Evolutionary conservation across 192 early-diverging fungal genomes (phyloP), one percentile per base, ranked within the genome.

Genomic region (Coemansia sp.): DNA sequence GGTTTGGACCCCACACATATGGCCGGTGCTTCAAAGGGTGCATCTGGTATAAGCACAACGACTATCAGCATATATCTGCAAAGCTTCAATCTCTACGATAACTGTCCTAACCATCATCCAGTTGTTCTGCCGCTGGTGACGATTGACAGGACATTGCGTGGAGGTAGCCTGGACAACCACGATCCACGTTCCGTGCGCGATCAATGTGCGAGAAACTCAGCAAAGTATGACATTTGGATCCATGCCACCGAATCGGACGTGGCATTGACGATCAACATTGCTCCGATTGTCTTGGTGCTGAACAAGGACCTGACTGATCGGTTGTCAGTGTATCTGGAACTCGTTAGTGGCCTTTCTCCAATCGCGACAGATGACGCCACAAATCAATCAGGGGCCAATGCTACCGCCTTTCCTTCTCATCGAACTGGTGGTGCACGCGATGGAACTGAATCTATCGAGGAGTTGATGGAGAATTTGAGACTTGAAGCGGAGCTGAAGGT

Each of bases 231-330:
- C 32, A 57, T 80, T 10, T 80, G 78, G 78, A 28, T 74, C 19
- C 54, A 64, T 30, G 49, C 68, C 0, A 59, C 68, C 4, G 58
- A 65, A 22, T 56, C 68, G 0, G 72, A 74, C 28, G 27, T 26
- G 28, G 72, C 60, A 12, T 49, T 80, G 44, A 71, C 72, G 0
- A 56, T 80, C 27, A 71, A 80, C 16, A 58, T 80, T 49, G 78
- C 68, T 7, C 78, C 78, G 10, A 57, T 80, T 18, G 31, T 67
- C 18, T 24, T 74, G 52, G 56, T 57, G 10, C 57, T 74, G 25
- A 65, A 80, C 48, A 80, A 80, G 59, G 78, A 74, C 44, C 65
- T 80, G 1, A 65, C 41, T 19, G 78, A 80, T 19, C 67, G 78
- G 3, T 61, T 80, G 50, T 7, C 49, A 1, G 32, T 65, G 32